Evolutionary conservation across 306 rosid genomes (phyloP), one percentile per base, ranked within the genome.

Genomic region (Ceratonia siliqua): DNA sequence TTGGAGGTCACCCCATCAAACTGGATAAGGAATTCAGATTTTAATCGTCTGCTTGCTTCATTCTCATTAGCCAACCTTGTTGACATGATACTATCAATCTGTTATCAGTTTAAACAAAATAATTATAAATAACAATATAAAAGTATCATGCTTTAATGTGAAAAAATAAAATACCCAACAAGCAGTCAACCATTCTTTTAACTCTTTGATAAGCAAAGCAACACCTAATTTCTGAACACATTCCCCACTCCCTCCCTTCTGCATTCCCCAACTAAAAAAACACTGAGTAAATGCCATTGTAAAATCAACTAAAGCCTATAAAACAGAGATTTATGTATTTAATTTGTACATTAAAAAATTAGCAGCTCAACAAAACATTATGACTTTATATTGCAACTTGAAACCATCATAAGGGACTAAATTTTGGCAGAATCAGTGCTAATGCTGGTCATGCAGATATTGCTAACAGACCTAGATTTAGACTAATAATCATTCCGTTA

Each of bases 81-180:
- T 54, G 98, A 94, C 98, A 94, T 88, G 64, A 94, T 84, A 82
- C 98, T 94, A 75, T 94, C 98, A 86, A 94, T 90, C 98, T 94
- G 87, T 69, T 32, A 68, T 57, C 65, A 78, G 59, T 45, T 33
- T 39, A 49, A 77, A 50, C 39, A 65, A 50, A 41, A 56, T n/a
- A 22, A 58, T 28, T 18, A 45, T 46, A 10, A 10, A 68, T 24
- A 52, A 32, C 30, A 24, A n/a, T n/a, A 33, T 28, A 46, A 68
- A 65, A 70, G 25, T 6, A 70, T 58, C 54, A 70, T 30, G 50
- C 13, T 56, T 27, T 73, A 32, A 61, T 32, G 50, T 64, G 57
- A 9, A 24, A 0, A 30, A 54, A 52, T 21, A 50, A 11, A 38
- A 50, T 35, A 53, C 14, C 30, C 57, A 64, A 3, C 8, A 38